Evolutionary conservation across 495 filamentous ascomycete genomes (phyloP).

Genomic region (Xylaria longipes): DNA sequence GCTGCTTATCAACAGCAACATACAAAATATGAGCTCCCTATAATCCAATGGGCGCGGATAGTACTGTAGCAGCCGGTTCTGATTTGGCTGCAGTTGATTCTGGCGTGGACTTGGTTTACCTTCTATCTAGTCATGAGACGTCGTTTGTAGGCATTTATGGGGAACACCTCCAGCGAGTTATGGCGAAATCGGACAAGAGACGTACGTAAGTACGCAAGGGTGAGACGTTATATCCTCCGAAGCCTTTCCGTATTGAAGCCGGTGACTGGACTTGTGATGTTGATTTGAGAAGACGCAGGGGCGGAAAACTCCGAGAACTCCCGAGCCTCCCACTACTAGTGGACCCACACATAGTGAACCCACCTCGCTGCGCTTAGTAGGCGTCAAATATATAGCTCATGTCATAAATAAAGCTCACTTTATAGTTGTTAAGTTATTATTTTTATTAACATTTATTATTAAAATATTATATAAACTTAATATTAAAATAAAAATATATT

Average conservation of each 20-base stretch:
- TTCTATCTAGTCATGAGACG: neutral
- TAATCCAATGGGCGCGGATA: neutral
- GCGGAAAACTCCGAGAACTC: neutral
- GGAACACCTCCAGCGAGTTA: neutral
- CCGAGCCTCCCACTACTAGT: too few relatives aligned
- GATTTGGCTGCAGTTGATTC: neutral
- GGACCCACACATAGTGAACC: too few relatives aligned
- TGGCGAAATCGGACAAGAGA: neutral
- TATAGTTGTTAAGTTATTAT: too few relatives aligned
- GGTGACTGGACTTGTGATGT: neutral
- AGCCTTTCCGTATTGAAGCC: neutral
- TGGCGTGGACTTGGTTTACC: neutral
- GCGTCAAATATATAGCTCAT: too few relatives aligned
- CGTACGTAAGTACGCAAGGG: constrained; percentile 1
- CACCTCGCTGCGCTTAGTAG: too few relatives aligned
- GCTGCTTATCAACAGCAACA: neutral
- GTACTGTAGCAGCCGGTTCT: neutral
- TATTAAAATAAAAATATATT: too few relatives aligned
- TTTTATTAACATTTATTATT: too few relatives aligned
- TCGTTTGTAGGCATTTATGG: neutral
- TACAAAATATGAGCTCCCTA: neutral
- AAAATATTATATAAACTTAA: too few relatives aligned
- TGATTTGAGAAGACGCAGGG: neutral
- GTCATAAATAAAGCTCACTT: too few relatives aligned
- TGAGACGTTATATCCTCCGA: neutral